phyloP scores from a whole-genome alignment of 345 rosid genomes.

The Pseudoturritis turrita region DNA sequence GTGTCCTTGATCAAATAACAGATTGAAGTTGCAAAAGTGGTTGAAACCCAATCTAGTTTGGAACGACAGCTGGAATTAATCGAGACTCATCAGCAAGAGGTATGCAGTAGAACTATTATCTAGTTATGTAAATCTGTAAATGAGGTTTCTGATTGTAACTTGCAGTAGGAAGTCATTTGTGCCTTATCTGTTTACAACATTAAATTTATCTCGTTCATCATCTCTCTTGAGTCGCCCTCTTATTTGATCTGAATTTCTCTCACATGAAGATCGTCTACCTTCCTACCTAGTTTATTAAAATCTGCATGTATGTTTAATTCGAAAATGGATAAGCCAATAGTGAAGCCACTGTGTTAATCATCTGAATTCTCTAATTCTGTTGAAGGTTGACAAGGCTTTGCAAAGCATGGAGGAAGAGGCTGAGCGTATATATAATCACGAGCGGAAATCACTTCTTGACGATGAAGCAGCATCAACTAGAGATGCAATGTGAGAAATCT shows the following conservation, averaged over 20 bases:
- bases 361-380: neutral
- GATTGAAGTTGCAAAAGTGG: constrained; percentile 99
- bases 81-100: constrained; percentile 98
- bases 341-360: neutral
- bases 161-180: neutral
- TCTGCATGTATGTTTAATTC: neutral
- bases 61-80: constrained; percentile 89
- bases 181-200: neutral
- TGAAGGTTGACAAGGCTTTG: constrained; percentile 86
- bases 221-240: neutral
- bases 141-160: neutral
- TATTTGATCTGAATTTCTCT: neutral
- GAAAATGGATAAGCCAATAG: neutral
- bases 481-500: constrained; percentile 92
- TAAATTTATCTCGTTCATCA: neutral
- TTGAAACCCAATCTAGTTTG: constrained; percentile 77
- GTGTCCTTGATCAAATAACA: constrained; percentile 29
- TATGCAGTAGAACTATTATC: constrained; percentile 23
- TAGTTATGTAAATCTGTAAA: neutral
- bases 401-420: constrained; percentile 92
- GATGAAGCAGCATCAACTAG: constrained; percentile 97
- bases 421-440: constrained; percentile 87
- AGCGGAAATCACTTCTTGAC: constrained; percentile 65
- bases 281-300: neutral
- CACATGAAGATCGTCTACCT: neutral